A percentile compares a stretch with the other conserved stretches of the same genome.
phyloP scores from a whole-genome alignment of 2,329 filamentous ascomycete genomes.

The Arthrobotrys sinensis region DNA sequence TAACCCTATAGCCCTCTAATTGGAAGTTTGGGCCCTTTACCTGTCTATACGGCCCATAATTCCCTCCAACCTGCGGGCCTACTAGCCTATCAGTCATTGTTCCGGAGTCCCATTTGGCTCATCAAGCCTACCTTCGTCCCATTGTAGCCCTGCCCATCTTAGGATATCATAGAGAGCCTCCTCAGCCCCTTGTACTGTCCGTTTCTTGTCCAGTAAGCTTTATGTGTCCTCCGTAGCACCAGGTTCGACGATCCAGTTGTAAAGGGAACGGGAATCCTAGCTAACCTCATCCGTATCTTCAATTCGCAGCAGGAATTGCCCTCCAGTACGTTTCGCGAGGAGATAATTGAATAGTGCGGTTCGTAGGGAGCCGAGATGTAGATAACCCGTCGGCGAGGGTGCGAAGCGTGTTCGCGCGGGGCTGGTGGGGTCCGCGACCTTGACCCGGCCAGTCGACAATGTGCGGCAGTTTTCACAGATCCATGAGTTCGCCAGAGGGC shows the following conservation, averaged over 20 bases:
- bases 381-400: conserved; percentile 92
- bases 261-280: conserved; percentile 63
- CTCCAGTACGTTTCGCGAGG: conserved; percentile 86
- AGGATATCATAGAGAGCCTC: conserved; percentile 83
- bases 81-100: conserved; percentile 2
- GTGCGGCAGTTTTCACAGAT: conserved; percentile 51
- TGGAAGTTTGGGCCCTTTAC: conserved; percentile 68
- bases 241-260: neutral
- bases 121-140: conserved; percentile 83
- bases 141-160: conserved; percentile 87
- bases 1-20: conserved; percentile 39
- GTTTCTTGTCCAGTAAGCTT: conserved; percentile 74
- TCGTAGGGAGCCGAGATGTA: conserved; percentile 90
- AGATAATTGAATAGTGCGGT: conserved; percentile 97
- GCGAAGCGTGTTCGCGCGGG: conserved; percentile 86
- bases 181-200: conserved; percentile 85
- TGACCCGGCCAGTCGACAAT: conserved; percentile 36
- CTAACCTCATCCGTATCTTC: conserved; percentile 93
- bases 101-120: neutral
- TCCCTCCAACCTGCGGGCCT: conserved; percentile 85
- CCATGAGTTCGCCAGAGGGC: conserved; percentile 23
- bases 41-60: conserved; percentile 88
- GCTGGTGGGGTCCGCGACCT: conserved; percentile 29
- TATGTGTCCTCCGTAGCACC: conserved; percentile 59
- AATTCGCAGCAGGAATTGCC: conserved; percentile 89